Evolutionary conservation across 2,329 filamentous ascomycete species (phyloP).

Genomic region (Diplodia seriata): DNA sequence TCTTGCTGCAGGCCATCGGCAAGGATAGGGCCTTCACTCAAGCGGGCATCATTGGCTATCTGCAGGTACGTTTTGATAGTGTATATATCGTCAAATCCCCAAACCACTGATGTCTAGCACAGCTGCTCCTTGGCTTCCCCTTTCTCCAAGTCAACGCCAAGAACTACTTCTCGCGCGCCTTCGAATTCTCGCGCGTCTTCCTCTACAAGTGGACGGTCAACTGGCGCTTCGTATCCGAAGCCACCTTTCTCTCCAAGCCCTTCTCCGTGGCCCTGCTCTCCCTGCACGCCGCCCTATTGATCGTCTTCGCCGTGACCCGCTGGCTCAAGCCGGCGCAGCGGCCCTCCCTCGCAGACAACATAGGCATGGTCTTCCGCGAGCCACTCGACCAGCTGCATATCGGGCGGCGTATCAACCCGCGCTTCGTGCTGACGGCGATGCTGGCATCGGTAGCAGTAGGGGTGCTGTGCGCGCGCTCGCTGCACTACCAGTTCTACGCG

Average conservation of each 20-base stretch:
- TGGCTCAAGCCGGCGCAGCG: conserved; percentile 76
- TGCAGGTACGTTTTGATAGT: conserved; percentile 67
- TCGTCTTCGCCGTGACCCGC: conserved; percentile 68
- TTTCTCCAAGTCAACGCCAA: conserved; percentile 70
- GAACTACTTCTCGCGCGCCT: conserved; percentile 82
- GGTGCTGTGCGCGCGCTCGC: conserved; percentile 81
- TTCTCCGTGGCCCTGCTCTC: conserved; percentile 74
- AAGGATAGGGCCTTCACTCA: conserved; percentile 70
- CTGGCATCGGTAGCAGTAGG: conserved; percentile 74
- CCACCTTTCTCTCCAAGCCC: conserved; percentile 72
- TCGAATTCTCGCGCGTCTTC: conserved; percentile 90
- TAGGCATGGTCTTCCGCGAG: conserved; percentile 55
- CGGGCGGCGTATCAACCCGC: conserved; percentile 66
- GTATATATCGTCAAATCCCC: too few relatives aligned
- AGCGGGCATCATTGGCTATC: conserved; percentile 73
- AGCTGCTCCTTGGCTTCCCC: conserved; percentile 66
- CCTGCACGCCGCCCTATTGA: conserved; percentile 70
- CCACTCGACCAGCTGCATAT: conserved; percentile 62
- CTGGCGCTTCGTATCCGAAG: conserved; percentile 93
- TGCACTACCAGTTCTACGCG: conserved; percentile 96
- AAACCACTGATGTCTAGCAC: background rate
- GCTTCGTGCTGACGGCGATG: conserved; percentile 78
- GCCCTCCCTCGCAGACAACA: conserved; percentile 60
- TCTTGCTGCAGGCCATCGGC: conserved; percentile 77
- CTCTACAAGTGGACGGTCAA: conserved; percentile 99